Evolutionary conservation across 805 yeast species (phyloP).

Genomic region (Sugiyamaella chiloensis): DNA sequence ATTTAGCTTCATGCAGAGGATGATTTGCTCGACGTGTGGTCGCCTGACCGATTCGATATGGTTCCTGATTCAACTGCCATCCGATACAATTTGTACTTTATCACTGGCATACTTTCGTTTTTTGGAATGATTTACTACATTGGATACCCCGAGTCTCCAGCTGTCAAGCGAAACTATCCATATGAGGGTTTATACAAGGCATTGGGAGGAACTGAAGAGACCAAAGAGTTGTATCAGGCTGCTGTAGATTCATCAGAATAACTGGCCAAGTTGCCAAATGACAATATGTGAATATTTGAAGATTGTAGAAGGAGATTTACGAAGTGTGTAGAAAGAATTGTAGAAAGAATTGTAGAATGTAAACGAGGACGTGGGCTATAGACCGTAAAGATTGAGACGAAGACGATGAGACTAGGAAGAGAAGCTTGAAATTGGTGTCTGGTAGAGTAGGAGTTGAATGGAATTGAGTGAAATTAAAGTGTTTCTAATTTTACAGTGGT

Average conservation of each 20-base stretch:
- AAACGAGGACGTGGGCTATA: too few species aligned
- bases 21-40: slow-evolving; percentile 79
- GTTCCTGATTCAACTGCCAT: slow-evolving; percentile 62
- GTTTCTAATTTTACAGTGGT: too few species aligned
- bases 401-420: too few species aligned
- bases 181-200: slow-evolving; percentile 70
- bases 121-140: slow-evolving; percentile 47
- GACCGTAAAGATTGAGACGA: too few species aligned
- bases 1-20: slow-evolving; percentile 56
- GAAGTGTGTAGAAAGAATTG: too few species aligned
- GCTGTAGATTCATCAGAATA: slow-evolving; percentile 17
- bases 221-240: slow-evolving; percentile 32
- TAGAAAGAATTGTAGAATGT: too few species aligned
- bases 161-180: slow-evolving; percentile 73
- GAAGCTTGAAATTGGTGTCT: too few species aligned
- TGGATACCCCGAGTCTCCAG: slow-evolving; percentile 63
- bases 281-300: too few species aligned
- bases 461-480: too few species aligned
- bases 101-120: slow-evolving; percentile 45
- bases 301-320: too few species aligned
- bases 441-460: too few species aligned
- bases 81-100: slow-evolving; percentile 52
- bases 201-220: slow-evolving; percentile 53
- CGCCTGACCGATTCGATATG: slow-evolving; percentile 69
- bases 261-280: too few species aligned